Base-by-base conservation (phyloP, 176 grass and related monocot genomes). In the Oryza coarctata region DNA sequence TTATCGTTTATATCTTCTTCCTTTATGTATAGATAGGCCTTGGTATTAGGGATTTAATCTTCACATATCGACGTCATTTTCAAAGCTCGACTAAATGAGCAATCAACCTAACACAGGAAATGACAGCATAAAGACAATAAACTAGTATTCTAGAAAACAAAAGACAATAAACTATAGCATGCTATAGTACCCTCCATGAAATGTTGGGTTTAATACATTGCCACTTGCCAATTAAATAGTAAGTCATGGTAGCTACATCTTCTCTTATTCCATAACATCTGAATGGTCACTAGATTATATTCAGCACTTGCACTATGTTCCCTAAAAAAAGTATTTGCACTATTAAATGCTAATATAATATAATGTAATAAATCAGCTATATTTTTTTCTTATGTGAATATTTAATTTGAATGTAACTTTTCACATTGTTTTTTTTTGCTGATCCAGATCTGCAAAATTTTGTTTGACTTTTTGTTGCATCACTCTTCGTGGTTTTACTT, bases 401-500 rank as follows among this genome's bases (percentile, higher is more conserved):
- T 52, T 65, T 73, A 25, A 26, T 63, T 28, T 31, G 17, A 30
- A 68, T 39, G 27, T 44, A 49, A n/a, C 7, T 65, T 83, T 47
- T 52, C 66, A 38, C 10, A 25, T 58, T 39, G 36, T 76, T 30
- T n/a, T 76, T 4, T 68, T 33, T 33, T 33, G 27, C 2, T n/a
- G 29, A 31, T n/a, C n/a, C 0, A 22, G 2, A 12, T 14, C 39
- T 65, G 17, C 55, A 84, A 84, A 25, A 47, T 67, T 67, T 20
- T 25, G 43, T 80, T 80, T 80, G 69, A 58, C 22, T 73, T 82
- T 47, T 86, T 7, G 77, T 34, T 71, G 25, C 7, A 75, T 69
- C 26, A 65, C 22, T 10, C 41, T 83, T 30, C 76, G n/a, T 27
- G 17, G 32, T 81, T 65, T 82, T 41, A 71, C 72, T 41, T 76